Conservation (phyloP, 305 asterid genomes). For the Ilex paraguariensis region DNA sequence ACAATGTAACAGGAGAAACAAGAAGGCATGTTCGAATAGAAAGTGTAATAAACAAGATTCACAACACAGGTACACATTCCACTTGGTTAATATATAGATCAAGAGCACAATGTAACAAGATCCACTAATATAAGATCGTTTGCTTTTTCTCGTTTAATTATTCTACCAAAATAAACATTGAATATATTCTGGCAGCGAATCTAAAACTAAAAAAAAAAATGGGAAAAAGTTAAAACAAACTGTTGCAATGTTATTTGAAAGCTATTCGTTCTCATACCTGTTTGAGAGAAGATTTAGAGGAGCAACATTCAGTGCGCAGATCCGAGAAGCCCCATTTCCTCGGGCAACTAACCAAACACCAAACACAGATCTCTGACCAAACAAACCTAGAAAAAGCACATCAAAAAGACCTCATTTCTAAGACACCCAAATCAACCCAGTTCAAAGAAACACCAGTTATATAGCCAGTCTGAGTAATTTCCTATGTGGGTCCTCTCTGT, state of each 20-base stretch:
- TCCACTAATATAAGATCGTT: slow-evolving; percentile 14
- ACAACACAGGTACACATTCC: slow-evolving; percentile 1
- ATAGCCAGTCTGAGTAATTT: slow-evolving; percentile 21
- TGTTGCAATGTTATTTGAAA: background rate
- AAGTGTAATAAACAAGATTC: background rate
- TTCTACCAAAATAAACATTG: slow-evolving; percentile 11
- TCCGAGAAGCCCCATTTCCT: slow-evolving; percentile 50
- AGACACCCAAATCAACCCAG: slow-evolving; percentile 18
- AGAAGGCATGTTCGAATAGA: slow-evolving; percentile 1
- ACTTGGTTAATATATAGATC: slow-evolving; percentile 23
- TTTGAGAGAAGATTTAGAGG: slow-evolving; percentile 18
- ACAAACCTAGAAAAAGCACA: slow-evolving; percentile 13
- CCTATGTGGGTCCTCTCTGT: slow-evolving; percentile 24
- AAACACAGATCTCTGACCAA: slow-evolving; percentile 49
- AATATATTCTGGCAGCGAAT: slow-evolving; percentile 1
- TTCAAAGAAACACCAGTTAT: slow-evolving; percentile 18
- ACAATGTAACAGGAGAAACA: slow-evolving; percentile 2
- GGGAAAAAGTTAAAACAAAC: slow-evolving; percentile 4
- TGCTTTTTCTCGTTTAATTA: slow-evolving; percentile 17
- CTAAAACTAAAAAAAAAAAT: slow-evolving; percentile 4
- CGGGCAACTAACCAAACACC: slow-evolving; percentile 9
- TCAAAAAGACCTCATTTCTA: slow-evolving; percentile 30
- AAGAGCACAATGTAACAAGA: slow-evolving; percentile 30
- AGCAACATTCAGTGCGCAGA: slow-evolving; percentile 43
- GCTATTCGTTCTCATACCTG: slow-evolving; percentile 36